Evolutionary conservation across 208 protist genomes (phyloP).

Genomic region (Kentomonas sorsogonicus): DNA sequence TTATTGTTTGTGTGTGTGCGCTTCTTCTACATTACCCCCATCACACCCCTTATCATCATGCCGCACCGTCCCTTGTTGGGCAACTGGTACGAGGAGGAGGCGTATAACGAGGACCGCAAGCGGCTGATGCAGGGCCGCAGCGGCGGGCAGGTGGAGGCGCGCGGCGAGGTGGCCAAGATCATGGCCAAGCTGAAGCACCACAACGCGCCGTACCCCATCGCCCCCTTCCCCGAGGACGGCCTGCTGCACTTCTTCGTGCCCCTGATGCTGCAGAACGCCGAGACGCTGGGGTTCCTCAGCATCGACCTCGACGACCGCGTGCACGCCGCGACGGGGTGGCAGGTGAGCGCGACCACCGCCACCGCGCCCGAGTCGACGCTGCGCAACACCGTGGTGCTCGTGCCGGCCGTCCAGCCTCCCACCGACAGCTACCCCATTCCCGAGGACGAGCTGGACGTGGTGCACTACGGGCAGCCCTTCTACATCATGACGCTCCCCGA

Average conservation of each 20-base stretch:
- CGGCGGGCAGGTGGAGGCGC: slow-evolving; percentile 53
- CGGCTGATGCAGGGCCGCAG: slow-evolving; percentile 64
- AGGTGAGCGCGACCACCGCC: slow-evolving; percentile 54
- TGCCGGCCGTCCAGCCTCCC: slow-evolving; percentile 53
- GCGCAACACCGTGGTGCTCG: slow-evolving; percentile 68
- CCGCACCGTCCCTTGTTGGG: slow-evolving; percentile 59
- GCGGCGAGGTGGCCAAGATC: slow-evolving; percentile 50
- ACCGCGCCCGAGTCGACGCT: slow-evolving; percentile 47
- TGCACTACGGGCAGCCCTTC: slow-evolving; percentile 88
- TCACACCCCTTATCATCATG: slow-evolving; percentile 29
- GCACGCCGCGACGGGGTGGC: slow-evolving; percentile 46
- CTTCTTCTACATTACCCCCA: background rate
- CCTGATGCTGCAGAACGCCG: slow-evolving; percentile 79
- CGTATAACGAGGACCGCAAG: slow-evolving; percentile 60
- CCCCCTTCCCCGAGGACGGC: slow-evolving; percentile 47
- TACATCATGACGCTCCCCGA: slow-evolving; percentile 75
- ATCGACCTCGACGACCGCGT: slow-evolving; percentile 79
- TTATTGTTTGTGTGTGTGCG: slow-evolving; percentile 19
- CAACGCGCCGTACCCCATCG: slow-evolving; percentile 57
- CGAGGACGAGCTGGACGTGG: slow-evolving; percentile 69
- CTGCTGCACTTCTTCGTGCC: slow-evolving; percentile 70
- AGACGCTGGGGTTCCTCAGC: slow-evolving; percentile 69
- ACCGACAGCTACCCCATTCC: slow-evolving; percentile 69
- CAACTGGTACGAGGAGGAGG: slow-evolving; percentile 87
- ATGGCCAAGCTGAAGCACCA: slow-evolving; percentile 78